phyloP scores from a whole-genome alignment of 163 green algal species.

The Trebouxia gelatinosa region DNA sequence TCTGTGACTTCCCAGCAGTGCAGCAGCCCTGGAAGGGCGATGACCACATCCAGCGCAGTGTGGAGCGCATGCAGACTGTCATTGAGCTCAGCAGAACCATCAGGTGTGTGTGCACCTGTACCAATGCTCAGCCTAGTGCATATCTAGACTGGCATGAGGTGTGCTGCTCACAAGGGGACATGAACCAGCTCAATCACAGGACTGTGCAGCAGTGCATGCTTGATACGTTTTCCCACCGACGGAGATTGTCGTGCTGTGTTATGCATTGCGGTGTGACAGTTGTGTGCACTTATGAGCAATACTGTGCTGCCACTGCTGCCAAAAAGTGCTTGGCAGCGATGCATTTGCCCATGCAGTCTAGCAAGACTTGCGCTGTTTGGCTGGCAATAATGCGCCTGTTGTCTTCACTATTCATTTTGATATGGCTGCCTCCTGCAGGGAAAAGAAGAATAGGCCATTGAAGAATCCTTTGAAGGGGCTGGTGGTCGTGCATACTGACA shows the following conservation, averaged over 20 bases:
- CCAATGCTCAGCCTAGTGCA: slow-evolving; percentile 75
- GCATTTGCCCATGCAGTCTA: too few species aligned
- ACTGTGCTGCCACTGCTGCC: not conserved
- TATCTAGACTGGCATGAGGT: slow-evolving; percentile 70
- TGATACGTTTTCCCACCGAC: too few species aligned
- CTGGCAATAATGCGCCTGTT: too few species aligned
- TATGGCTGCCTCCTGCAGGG: slow-evolving; percentile 46
- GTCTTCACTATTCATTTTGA: too few species aligned
- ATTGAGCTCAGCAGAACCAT: slow-evolving; percentile 88
- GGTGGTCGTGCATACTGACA: slow-evolving; percentile 86
- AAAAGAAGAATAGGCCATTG: slow-evolving; percentile 32
- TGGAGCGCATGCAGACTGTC: slow-evolving; percentile 85
- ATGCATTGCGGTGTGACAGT: not conserved
- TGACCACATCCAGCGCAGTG: slow-evolving; percentile 74
- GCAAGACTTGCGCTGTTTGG: not conserved
- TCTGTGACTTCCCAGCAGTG: slow-evolving; percentile 75
- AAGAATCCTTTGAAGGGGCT: slow-evolving; percentile 72
- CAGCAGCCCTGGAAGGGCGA: slow-evolving; percentile 57
- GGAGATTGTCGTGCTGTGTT: not conserved
- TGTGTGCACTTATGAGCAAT: not conserved
- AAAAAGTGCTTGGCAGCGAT: not conserved
- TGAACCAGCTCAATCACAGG: not conserved
- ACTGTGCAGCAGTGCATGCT: not conserved
- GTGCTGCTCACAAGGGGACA: not conserved
- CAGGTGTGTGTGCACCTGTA: too few species aligned